These are phyloP conservation scores for Colletotrichum navitas DNA, from an alignment of 2,329 filamentous ascomycete genomes.

Conservation along the genomic window DNA sequence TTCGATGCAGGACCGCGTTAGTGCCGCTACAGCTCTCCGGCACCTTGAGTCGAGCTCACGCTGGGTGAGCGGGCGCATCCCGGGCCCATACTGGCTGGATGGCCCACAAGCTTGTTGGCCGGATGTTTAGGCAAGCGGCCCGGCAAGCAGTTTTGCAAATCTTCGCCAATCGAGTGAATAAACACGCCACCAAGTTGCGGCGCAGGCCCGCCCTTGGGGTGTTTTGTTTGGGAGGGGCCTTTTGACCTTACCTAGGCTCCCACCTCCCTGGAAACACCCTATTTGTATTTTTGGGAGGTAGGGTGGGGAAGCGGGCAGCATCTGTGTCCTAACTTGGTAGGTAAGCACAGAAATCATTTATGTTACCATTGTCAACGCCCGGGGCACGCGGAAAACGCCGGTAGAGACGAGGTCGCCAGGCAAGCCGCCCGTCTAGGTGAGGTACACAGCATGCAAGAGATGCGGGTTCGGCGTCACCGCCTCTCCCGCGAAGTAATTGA, in stretches of 20 bases:
- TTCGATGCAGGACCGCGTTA: constrained; percentile 34
- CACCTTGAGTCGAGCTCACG: constrained; percentile 29
- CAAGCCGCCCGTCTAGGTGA: constrained; percentile 3
- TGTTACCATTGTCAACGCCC: neutral
- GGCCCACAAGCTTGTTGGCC: constrained; percentile 8
- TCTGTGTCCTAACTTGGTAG: neutral
- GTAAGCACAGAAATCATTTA: neutral
- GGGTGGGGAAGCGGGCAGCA: constrained; percentile 11
- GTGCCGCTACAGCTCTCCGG: constrained; percentile 34
- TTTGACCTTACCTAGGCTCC: constrained; percentile 7
- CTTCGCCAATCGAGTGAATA: constrained; percentile 16
- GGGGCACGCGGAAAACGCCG: neutral
- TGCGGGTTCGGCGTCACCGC: constrained; percentile 28
- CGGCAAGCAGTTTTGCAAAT: constrained; percentile 21
- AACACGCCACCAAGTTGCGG: constrained; percentile 8
- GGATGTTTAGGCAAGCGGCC: constrained; percentile 10
- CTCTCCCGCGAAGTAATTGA: constrained; percentile 11
- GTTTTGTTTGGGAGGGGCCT: constrained; percentile 1
- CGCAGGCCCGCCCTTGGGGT: constrained; percentile 1
- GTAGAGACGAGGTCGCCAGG: no score
- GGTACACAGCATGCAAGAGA: constrained; percentile 25
- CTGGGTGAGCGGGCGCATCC: neutral
- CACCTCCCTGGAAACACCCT: neutral
- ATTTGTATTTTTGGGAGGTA: constrained; percentile 14
- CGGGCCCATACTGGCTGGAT: neutral